Evolutionary conservation across 805 yeast species (phyloP), one percentile per base, ranked within the genome.

Genomic region (Ogataea wickerhamii): DNA sequence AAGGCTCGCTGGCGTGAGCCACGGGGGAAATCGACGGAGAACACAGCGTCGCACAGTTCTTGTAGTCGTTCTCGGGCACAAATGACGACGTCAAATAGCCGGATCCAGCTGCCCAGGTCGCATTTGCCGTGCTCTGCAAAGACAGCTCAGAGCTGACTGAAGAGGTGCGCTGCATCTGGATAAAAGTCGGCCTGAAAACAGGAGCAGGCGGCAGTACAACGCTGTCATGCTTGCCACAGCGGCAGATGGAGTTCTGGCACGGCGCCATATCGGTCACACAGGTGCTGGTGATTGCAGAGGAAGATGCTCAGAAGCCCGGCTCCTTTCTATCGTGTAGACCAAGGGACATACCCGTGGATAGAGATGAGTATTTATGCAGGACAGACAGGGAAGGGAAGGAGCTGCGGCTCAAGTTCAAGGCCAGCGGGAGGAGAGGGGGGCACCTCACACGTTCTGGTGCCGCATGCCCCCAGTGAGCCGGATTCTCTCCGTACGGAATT

Each of bases 151-250:
- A 7, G 30, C 8, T 14, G 22, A 11, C 20, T 8, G 32, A 32
- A 28, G 18, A 11, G 39, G 31, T 26, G 48, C 44, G 63, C 58
- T 59, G 61, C 68, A 68, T 67, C 44, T 67, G 73, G 14, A 70
- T 64, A 44, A 70, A 67, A 4, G 72, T 68, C 5, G 74, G 70
- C 47, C 67, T 68, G 42, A 71, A 63, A 16, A 67, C 62, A 2
- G 76, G 76, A 1, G 75, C 75, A 5, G 70, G 64, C 6, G 76
- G 76, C 3, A 71, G 41, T 21, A 56, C 42, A n/a, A n/a, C n/a
- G n/a, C n/a, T n/a, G n/a, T n/a, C 7, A 52, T 34, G 7, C 37
- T 36, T 36, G 43, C n/a, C 17, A 21, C 22, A 5, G 33, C 37
- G 11, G 11, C 11, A 8, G 25, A 12, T 8, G 25, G 12, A 8